Base-by-base conservation (phyloP, 306 rosid genomes). In the Quercus wislizeni region DNA sequence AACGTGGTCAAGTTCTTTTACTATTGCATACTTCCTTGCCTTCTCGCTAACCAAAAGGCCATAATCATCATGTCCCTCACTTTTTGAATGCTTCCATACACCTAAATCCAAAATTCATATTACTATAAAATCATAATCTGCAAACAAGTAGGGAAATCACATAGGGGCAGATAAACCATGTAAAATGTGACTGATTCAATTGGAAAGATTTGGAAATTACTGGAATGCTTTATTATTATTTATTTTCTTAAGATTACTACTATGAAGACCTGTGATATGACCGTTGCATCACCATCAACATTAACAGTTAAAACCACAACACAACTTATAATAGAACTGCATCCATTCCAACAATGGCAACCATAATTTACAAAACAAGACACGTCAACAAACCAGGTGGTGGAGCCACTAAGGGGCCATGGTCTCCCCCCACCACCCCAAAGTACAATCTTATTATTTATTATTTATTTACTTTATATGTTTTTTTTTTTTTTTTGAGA, bases 11-110 rank as follows among this genome's bases (percentile, higher is more conserved):
- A 95, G 87, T 83, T 81, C 97, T 70, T 90, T 95, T 2, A 93
- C 97, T 57, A 95, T 95, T 1, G 98, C 99, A 55, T 93, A 93
- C 75, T 95, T 95, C 79, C 86, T 91, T 7, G 99, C 99, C 84
- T 78, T 86, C 80, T 95, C 96, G 61, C 96, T 95, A 38, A 95
- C 97, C 30, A 95, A 88, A 85, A 95, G 99, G 57, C 99, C 99
- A 46, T 84, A 80, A 71, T 95, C 98, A 38, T 91, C 98, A 73
- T 95, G 99, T 2, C 98, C 99, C 51, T 95, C 99, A 76, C 99
- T 95, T 94, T 89, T 87, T 1, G 94, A 76, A 82, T 89, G 97
- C 83, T 88, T 93, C 99, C 99, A 95, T 21, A 88, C 89, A 80
- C 99, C 99, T 95, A 81, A 25, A 87, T 64, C 55, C 55, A 63